phyloP scores from a whole-genome alignment of 2,329 filamentous ascomycete genomes.

The Talaromyces sp. region DNA sequence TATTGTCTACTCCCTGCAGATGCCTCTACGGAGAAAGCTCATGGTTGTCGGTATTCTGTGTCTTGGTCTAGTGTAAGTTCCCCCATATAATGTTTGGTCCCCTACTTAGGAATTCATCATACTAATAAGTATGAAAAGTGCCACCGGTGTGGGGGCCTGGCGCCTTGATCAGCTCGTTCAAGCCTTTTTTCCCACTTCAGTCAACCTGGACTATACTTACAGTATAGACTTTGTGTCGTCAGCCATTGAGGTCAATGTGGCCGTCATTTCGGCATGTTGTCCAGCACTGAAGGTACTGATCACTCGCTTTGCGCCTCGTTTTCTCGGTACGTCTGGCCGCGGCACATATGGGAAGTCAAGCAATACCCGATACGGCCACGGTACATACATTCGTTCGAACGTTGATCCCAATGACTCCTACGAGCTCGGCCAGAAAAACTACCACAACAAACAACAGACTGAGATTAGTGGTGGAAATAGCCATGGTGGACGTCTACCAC shows the following conservation, averaged over 20 bases:
- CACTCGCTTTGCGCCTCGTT: not conserved
- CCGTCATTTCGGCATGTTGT: slow-evolving; percentile 29
- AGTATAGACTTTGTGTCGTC: slow-evolving; percentile 29
- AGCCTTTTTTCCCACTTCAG: slow-evolving; percentile 18
- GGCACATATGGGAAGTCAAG: slow-evolving; percentile 10
- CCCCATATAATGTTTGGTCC: not conserved
- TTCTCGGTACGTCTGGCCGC: slow-evolving; percentile 15
- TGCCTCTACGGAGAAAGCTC: slow-evolving; percentile 28
- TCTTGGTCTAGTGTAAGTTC: slow-evolving; percentile 1
- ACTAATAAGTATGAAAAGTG: slow-evolving; percentile 19
- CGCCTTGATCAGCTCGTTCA: slow-evolving; percentile 27
- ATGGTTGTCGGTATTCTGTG: slow-evolving; percentile 26
- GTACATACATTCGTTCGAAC: not conserved
- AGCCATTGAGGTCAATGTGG: slow-evolving; percentile 29
- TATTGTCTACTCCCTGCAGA: slow-evolving; percentile 30
- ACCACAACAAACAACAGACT: not conserved
- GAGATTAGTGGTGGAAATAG: not conserved
- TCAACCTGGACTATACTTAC: slow-evolving; percentile 23
- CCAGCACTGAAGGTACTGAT: slow-evolving; percentile 27
- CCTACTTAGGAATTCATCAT: not conserved
- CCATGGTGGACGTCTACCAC: not conserved
- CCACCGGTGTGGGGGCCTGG: slow-evolving; percentile 29
- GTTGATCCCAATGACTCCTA: slow-evolving; percentile 1
- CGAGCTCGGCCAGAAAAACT: slow-evolving; percentile 3
- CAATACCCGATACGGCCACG: not conserved